Percentiles rank a stretch among this genome's conserved stretches.
These are phyloP conservation scores for Gliomastix tumulicola DNA, from an alignment of 2,329 filamentous ascomycete species.

Conservation along the genomic window DNA sequence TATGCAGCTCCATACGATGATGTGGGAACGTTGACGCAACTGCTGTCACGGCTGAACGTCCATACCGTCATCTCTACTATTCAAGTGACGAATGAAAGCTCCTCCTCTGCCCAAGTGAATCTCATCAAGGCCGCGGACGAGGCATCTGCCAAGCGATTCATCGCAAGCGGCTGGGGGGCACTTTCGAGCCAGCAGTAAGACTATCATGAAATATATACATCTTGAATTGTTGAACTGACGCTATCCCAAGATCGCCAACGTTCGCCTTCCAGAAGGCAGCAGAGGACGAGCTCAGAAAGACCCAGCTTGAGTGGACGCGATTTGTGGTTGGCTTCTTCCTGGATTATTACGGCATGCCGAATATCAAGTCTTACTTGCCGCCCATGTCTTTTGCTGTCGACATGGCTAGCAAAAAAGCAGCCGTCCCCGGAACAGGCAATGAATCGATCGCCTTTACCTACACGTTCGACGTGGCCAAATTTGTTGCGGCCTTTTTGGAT, in stretches of 20 bases:
- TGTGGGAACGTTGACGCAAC: conserved; percentile 13
- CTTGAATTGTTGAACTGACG: too few relatives aligned
- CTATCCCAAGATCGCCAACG: not conserved
- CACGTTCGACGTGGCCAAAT: conserved; percentile 38
- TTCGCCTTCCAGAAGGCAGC: not conserved
- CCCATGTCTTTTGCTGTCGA: conserved; percentile 34
- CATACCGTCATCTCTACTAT: conserved; percentile 35
- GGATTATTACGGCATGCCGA: conserved; percentile 35
- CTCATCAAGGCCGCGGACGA: conserved; percentile 33
- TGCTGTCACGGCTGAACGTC: conserved; percentile 26
- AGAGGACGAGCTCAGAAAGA: too few relatives aligned
- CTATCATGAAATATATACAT: too few relatives aligned
- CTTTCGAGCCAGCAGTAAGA: too few relatives aligned
- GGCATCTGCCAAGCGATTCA: conserved; percentile 27
- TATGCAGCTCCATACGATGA: too few relatives aligned
- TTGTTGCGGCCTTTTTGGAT: conserved; percentile 32
- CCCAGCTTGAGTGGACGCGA: conserved; percentile 1
- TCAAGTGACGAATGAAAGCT: conserved; percentile 23
- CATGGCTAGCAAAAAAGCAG: conserved; percentile 32
- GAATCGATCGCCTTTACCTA: conserved; percentile 36
- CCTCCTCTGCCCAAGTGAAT: too few relatives aligned
- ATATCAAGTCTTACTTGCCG: conserved; percentile 21
- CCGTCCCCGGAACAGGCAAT: conserved; percentile 40
- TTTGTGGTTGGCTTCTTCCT: conserved; percentile 32
- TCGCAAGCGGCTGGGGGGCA: conserved; percentile 36